phyloP scores from a whole-genome alignment of 352 stramenopile genomes.

The Blastocystis sp. region DNA sequence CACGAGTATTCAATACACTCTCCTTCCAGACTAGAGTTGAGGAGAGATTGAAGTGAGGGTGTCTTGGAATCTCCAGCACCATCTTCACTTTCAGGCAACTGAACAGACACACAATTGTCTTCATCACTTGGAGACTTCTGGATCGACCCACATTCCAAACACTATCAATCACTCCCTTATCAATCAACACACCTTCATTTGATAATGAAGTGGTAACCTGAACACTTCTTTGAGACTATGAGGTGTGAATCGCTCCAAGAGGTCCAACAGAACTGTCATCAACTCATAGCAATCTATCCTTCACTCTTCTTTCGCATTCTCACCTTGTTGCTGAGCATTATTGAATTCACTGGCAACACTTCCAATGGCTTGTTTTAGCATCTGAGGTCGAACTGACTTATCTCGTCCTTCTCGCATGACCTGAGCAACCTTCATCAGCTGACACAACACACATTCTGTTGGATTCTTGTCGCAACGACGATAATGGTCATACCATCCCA shows the following conservation, averaged over 20 bases:
- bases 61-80: not conserved
- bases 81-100: not conserved
- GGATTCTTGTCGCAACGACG: conserved; percentile 22
- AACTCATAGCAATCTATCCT: conserved; percentile 44
- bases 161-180: not conserved
- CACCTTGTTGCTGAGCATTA: conserved; percentile 69
- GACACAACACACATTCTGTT: conserved; percentile 63
- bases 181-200: not conserved
- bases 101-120: conserved; percentile 2
- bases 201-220: not conserved
- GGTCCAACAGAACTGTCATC: not conserved
- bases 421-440: conserved; percentile 68
- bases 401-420: not conserved
- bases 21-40: not conserved
- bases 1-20: conserved; percentile 2
- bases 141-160: not conserved
- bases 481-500: not conserved
- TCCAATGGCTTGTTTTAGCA: conserved; percentile 69
- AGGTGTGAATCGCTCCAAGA: too few species aligned
- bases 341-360: conserved; percentile 64
- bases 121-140: not conserved
- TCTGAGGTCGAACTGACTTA: conserved; percentile 48
- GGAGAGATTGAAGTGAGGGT: not conserved
- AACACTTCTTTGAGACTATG: not conserved
- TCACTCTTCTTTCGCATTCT: not conserved